Evolutionary conservation across 805 yeast species (phyloP), one percentile per base, ranked within the genome.

Genomic region (Ogataea glucozyma): DNA sequence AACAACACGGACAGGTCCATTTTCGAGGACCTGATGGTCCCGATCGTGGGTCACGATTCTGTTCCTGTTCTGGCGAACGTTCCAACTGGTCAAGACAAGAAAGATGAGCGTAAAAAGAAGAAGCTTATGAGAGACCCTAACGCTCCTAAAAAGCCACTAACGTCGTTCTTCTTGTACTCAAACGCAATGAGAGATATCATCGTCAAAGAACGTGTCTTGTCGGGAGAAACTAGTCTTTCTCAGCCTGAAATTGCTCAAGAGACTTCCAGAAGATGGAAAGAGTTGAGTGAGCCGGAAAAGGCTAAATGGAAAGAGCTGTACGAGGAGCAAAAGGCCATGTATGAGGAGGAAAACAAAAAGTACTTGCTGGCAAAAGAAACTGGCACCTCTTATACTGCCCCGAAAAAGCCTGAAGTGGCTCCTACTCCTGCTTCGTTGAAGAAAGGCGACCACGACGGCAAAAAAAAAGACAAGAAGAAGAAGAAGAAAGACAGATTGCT

Each of bases 71-170:
- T 49, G 26, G 47, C 50, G 9, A 39, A 36, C 29, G 42, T 49
- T 27, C 46, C 48, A 10, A 64, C 69, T 18, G 64, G 67, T 35
- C 63, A 58, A 20, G 71, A 72, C 44, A 63, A 48, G 71, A 69
- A 66, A 50, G 60, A 52, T 45, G 57, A 33, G 72, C 72, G 62
- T 44, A 83, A 78, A 66, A 79, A 76, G 56, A 71, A 68, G 56
- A 73, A 71, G 56, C 69, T 62, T 27, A 72, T 67, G 40, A 72
- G 67, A 54, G 98, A 91, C 66, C 97, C 97, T 40, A 83, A 86
- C 58, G 97, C 96, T 33, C 99, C 99, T 46, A 88, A 87, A 73
- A 89, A 89, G 59, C 98, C 99, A 12, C 72, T 88, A 58, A 89
- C 97, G 17, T 85, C 87, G 33, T 90, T 81, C 70, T 86, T 91